Conservation (phyloP, 2,329 filamentous ascomycete genomes). For the Neonectria hederae region DNA sequence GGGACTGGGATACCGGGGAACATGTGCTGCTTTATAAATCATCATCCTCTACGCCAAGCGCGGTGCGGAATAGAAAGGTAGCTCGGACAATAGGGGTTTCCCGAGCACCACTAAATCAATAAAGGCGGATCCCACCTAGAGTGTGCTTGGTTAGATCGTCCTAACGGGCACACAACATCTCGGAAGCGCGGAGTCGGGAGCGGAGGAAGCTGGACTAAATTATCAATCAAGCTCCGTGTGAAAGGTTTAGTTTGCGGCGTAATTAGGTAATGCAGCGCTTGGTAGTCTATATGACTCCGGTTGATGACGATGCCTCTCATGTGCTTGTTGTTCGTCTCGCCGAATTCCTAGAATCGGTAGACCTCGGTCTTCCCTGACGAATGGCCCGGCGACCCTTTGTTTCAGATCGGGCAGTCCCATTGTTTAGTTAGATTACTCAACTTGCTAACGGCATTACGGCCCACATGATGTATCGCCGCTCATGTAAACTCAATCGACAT, state of each 20-base stretch:
- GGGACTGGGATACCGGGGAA: no score
- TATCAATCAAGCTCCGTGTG: no score
- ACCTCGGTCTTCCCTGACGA: neutral
- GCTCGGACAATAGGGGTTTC: neutral
- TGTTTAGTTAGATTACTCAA: neutral
- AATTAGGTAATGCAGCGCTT: no score
- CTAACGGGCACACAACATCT: neutral
- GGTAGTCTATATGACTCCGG: no score
- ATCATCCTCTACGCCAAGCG: no score
- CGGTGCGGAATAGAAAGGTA: no score
- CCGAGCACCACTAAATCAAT: neutral
- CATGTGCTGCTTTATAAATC: neutral
- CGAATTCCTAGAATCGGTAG: no score
- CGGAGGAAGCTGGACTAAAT: neutral
- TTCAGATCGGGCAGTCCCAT: neutral
- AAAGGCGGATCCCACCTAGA: neutral
- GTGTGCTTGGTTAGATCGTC: neutral
- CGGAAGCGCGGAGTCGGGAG: neutral
- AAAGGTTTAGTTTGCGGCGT: no score
- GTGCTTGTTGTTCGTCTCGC: no score
- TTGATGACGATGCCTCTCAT: no score
- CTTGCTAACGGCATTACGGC: neutral
- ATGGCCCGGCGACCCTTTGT: neutral
- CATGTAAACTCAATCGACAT: no score
- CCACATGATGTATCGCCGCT: neutral